Base-by-base conservation (phyloP, 192 early-diverging fungal species). In the Umbelopsis vinacea region DNA sequence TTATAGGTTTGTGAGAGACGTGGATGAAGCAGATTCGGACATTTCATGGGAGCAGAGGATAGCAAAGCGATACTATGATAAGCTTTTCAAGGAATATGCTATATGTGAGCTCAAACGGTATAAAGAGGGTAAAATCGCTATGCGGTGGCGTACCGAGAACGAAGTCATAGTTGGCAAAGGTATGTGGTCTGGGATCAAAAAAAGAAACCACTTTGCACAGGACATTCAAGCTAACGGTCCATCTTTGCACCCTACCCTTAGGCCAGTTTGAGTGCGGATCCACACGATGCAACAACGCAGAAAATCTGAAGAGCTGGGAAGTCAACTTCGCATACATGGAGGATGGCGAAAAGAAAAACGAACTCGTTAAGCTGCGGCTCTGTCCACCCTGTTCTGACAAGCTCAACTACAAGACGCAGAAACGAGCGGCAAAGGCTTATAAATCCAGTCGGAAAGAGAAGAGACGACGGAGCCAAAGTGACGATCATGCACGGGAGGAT, bases 301-400 rank as follows among this genome's bases (percentile, higher is more conserved):
- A 71, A 14, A 74, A 77, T 6, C 75, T 96, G 19, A 74, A 85
- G 43, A 90, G 90, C 40, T 96, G 94, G 94, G 94, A 96, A 75
- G 90, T 96, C 14, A 94, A 94, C 71, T 96, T 96, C 75, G 89
- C 74, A 10, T 96, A 95, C 79, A 74, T 89, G 24, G 94, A 96
- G 75, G 83, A 83, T 57, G 85, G 84, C 0, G 81, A 88, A 69
- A 83, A 87, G 67, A 93, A 93, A 75, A 93, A 92, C 69, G 94
- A 92, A 6, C 76, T 96, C 52, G 92, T 95, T 43, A 96, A 96
- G 70, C 69, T 96, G 33, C 78, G 93, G 60, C 81, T 96, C 3
- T 96, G 94, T 67, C 77, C 78, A 0, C 68, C 66, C 5, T 96
- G 94, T 76, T 88, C 92, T 1, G 66, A 88, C 57, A 89, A 84